A percentile compares a stretch with the other conserved stretches of the same genome.
These are phyloP conservation scores for Mallotus repandus DNA, from an alignment of 441 rosid species.

Conservation along the genomic window DNA sequence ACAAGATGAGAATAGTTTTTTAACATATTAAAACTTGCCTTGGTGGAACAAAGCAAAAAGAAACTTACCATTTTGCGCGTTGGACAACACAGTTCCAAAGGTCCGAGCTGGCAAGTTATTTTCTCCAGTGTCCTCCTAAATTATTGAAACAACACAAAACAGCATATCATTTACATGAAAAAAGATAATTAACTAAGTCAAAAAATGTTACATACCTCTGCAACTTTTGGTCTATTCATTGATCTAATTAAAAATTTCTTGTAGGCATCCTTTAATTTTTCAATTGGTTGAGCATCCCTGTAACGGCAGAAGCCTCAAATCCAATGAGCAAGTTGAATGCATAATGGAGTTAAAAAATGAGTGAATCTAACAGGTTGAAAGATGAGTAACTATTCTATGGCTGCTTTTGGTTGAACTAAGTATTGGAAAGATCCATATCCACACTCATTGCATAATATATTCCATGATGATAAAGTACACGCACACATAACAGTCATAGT, in stretches of 20 bases:
- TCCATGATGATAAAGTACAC: background rate
- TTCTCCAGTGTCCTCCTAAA: constrained; percentile 54
- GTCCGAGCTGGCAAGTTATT: constrained; percentile 53
- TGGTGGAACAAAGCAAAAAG: constrained; percentile 7
- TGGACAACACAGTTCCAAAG: constrained; percentile 74
- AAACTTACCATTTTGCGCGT: constrained; percentile 57
- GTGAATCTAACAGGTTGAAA: constrained; percentile 6
- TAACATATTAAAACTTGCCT: constrained; percentile 17
- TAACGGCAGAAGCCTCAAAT: constrained; percentile 5
- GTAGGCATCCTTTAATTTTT: constrained; percentile 66
- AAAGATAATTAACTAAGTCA: background rate
- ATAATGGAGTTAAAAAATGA: background rate
- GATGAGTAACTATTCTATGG: background rate
- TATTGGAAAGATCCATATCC: too few relatives aligned
- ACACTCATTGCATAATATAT: background rate
- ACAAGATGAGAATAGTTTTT: constrained; percentile 20
- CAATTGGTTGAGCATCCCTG: constrained; percentile 67
- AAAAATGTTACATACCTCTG: constrained; percentile 38
- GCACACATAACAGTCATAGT: too few relatives aligned
- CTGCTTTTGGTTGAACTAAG: background rate
- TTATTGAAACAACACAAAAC: constrained; percentile 10
- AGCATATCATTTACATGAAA: background rate
- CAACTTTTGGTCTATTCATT: constrained; percentile 38
- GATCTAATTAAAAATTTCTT: constrained; percentile 59
- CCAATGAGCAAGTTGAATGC: background rate